phyloP scores from a whole-genome alignment of 2,329 filamentous ascomycete genomes.

The Penicillium sp. region DNA sequence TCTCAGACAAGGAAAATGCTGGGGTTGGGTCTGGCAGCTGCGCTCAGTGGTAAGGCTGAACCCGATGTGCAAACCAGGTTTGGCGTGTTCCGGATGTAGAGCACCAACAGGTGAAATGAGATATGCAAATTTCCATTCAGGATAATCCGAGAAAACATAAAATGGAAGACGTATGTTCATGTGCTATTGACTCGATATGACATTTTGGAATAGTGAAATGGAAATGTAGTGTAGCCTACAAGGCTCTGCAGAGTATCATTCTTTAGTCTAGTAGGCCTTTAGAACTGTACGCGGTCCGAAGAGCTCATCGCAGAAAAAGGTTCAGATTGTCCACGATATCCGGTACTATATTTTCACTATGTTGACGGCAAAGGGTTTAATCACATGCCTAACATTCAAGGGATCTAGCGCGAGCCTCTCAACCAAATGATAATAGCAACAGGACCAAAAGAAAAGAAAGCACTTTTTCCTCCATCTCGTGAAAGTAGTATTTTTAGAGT shows the following conservation, averaged over 20 bases:
- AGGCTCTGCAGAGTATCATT: neutral
- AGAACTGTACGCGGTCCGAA: neutral
- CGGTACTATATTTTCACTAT: neutral
- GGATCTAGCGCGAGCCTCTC: neutral
- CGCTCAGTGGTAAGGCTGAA: slow-evolving; percentile 66
- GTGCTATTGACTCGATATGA: too few species aligned
- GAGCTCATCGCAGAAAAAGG: neutral
- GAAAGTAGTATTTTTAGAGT: slow-evolving; percentile 5
- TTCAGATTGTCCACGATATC: neutral
- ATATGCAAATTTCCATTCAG: neutral
- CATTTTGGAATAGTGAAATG: neutral
- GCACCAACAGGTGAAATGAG: neutral
- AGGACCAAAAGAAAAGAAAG: slow-evolving; percentile 8
- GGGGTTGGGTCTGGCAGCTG: slow-evolving; percentile 69
- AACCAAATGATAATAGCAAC: neutral
- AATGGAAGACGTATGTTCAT: neutral
- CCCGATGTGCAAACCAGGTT: slow-evolving; percentile 63
- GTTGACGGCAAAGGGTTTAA: neutral
- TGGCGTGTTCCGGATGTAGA: slow-evolving; percentile 79
- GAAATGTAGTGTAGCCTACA: neutral
- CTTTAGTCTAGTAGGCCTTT: neutral
- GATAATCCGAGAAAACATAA: neutral
- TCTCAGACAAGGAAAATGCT: slow-evolving; percentile 72
- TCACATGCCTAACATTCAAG: neutral
- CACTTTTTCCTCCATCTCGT: slow-evolving; percentile 14